These are phyloP conservation scores for Thelonectria rubi DNA, from an alignment of 2,329 filamentous ascomycete species.

Conservation along the genomic window DNA sequence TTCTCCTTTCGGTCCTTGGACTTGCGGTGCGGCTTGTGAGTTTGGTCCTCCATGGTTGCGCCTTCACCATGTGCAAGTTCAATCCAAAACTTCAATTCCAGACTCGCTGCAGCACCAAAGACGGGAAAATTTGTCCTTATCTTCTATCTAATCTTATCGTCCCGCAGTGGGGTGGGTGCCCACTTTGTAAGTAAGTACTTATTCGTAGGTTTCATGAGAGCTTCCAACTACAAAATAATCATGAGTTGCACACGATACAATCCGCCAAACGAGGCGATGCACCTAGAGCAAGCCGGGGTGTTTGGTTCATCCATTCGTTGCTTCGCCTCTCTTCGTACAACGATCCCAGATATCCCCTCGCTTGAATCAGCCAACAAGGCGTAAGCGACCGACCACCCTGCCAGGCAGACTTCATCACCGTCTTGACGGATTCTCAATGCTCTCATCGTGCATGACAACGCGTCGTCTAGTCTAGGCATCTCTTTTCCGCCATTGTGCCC, in stretches of 20 bases:
- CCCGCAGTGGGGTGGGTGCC: constrained; percentile 22
- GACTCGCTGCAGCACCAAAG: constrained; percentile 31
- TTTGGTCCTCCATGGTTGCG: constrained; percentile 79
- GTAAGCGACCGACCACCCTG: neutral
- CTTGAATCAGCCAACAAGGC: constrained; percentile 1
- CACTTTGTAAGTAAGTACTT: no score
- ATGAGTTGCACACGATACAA: neutral
- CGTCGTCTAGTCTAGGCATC: neutral
- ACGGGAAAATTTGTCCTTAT: constrained; percentile 39
- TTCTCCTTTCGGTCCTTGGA: constrained; percentile 87
- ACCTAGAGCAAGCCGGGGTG: no score
- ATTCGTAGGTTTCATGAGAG: no score
- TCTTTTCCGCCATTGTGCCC: neutral
- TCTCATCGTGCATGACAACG: neutral
- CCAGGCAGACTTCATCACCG: neutral
- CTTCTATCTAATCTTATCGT: constrained; percentile 36
- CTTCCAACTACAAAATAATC: no score
- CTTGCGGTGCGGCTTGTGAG: constrained; percentile 85
- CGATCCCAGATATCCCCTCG: neutral
- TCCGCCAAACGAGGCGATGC: constrained; percentile 1
- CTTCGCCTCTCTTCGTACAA: neutral
- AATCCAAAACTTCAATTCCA: constrained; percentile 33
- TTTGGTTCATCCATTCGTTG: no score
- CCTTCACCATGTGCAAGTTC: constrained; percentile 36
- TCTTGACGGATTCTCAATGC: neutral